A percentile compares a stretch with the other conserved stretches of the same genome.
These are phyloP conservation scores for Adansonia rubrostipa DNA, from an alignment of 441 rosid species.

Conservation along the genomic window DNA sequence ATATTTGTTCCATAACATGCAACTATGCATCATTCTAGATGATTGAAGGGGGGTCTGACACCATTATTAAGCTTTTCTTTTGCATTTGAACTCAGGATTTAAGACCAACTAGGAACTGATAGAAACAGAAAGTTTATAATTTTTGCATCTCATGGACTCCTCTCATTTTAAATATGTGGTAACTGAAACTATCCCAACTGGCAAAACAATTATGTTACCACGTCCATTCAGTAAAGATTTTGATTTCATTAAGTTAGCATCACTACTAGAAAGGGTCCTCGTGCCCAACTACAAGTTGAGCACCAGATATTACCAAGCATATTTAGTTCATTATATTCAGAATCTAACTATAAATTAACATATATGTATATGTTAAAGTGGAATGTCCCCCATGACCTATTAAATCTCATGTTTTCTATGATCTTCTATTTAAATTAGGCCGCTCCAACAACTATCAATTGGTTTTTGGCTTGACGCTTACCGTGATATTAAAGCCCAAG, in stretches of 20 bases:
- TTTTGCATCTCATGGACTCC: too few species aligned
- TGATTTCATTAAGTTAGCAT: background rate
- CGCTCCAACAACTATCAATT: too few species aligned
- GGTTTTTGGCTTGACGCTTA: too few species aligned
- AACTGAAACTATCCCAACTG: background rate
- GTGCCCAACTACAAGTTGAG: background rate
- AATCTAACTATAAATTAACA: background rate
- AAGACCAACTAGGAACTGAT: background rate
- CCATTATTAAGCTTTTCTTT: background rate
- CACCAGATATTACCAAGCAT: background rate
- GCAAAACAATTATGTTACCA: background rate
- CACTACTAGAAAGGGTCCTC: background rate
- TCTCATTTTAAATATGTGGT: background rate
- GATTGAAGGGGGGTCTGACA: background rate
- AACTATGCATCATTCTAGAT: background rate
- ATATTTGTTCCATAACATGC: background rate
- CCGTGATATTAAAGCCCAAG: too few species aligned
- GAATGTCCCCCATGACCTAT: too few species aligned
- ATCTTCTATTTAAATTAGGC: too few species aligned
- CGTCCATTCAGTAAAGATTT: background rate
- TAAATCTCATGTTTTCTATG: too few species aligned
- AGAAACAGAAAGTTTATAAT: too few species aligned
- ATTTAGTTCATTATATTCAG: background rate
- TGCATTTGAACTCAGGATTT: background rate
- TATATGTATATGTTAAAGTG: background rate